Conservation (phyloP, 768 basidiomycete species). For the Tricholoma matsutake region DNA sequence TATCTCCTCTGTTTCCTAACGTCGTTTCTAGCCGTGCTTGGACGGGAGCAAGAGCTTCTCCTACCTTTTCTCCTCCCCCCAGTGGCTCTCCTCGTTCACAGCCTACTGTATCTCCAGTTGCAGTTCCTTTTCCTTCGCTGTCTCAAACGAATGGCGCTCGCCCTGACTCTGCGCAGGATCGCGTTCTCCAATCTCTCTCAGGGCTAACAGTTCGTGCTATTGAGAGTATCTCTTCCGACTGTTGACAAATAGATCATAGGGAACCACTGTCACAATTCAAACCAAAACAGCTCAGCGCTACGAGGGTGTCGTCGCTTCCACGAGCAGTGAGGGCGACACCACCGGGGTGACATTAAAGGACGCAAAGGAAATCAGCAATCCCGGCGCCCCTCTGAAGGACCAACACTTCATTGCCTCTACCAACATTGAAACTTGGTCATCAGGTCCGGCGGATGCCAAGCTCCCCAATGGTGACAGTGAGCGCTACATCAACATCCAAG, state of each 20-base stretch:
- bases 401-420: constrained; percentile 64
- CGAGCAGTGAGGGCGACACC: constrained; percentile 62
- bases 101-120: constrained; percentile 28
- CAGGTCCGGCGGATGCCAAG: constrained; percentile 71
- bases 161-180: constrained; percentile 51
- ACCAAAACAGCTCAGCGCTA: constrained; percentile 71
- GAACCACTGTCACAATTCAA: constrained; percentile 73
- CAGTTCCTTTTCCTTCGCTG: constrained; percentile 43
- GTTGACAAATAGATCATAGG: constrained; percentile 31
- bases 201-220: constrained; percentile 63
- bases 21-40: constrained; percentile 50
- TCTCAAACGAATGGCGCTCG: constrained; percentile 48
- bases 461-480: constrained; percentile 69
- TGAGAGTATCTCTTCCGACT: neutral
- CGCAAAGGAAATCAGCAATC: constrained; percentile 66
- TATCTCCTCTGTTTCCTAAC: constrained; percentile 21
- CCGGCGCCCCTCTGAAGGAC: constrained; percentile 70
- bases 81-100: constrained; percentile 35
- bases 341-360: constrained; percentile 74
- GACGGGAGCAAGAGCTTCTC: constrained; percentile 65
- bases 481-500: constrained; percentile 25
- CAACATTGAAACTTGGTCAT: constrained; percentile 71
- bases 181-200: constrained; percentile 59
- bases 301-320: constrained; percentile 68
- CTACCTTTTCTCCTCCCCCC: constrained; percentile 66